These are phyloP conservation scores for Medicago arabica DNA, from an alignment of 306 rosid genomes.

Conservation along the genomic window DNA sequence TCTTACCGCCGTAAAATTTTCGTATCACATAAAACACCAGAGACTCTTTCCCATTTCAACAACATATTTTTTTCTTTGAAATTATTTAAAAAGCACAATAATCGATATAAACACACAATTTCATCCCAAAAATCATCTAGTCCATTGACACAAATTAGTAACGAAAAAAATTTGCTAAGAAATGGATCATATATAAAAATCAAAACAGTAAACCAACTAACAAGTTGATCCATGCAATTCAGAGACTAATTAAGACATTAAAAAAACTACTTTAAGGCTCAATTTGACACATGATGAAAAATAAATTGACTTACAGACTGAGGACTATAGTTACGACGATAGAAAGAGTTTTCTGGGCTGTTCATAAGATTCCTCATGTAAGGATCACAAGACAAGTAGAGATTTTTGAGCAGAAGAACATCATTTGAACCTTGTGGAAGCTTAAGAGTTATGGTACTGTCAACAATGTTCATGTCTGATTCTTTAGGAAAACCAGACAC, in stretches of 20 bases:
- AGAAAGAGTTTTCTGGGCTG: neutral
- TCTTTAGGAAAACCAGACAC: conserved; percentile 45
- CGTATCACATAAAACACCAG: too few species aligned
- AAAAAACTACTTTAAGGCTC: neutral
- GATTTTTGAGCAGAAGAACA: conserved; percentile 54
- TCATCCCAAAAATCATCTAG: neutral
- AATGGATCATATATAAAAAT: neutral
- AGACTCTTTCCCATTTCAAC: too few species aligned
- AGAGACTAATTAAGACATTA: neutral
- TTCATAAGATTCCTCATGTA: conserved; percentile 26
- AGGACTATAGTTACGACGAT: conserved; percentile 10
- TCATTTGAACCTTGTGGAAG: conserved; percentile 42
- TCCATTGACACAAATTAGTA: neutral
- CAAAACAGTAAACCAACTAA: neutral
- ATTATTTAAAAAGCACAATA: neutral
- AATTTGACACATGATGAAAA: neutral
- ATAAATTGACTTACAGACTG: conserved; percentile 20
- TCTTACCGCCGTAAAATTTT: too few species aligned
- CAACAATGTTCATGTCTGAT: conserved; percentile 35
- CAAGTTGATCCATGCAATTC: neutral
- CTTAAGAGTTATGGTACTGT: conserved; percentile 13
- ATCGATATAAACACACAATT: too few species aligned
- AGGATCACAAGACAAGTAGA: conserved; percentile 56
- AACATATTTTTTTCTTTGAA: neutral
- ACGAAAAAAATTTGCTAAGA: neutral